Base-by-base conservation (phyloP, 805 yeast species). In the Saccharomyces jurei region DNA sequence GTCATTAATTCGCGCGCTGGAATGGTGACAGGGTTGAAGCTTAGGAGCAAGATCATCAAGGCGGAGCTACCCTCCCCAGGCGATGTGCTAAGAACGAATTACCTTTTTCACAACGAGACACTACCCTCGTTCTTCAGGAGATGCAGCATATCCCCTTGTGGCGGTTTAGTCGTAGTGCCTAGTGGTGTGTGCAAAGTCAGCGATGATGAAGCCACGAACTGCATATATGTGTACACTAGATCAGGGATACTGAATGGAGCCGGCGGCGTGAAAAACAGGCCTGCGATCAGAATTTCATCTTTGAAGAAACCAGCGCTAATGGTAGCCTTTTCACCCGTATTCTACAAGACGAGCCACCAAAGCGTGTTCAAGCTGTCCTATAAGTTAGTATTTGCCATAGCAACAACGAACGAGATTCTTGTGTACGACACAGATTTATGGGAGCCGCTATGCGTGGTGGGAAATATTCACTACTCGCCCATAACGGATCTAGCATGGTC, bases 401-500 rank as follows among this genome's bases (percentile, higher is more conserved):
- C 97, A 0, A 91, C 97, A 0, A 90, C 88, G 54, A 96, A 89
- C 66, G 79, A 91, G 13, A 86, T 94, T 11, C 64, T 86, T 8
- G 72, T 94, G 1, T 94, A 88, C 70, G 96, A 89, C 60, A 92
- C 98, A 0, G 87, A 84, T 58, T 75, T 77, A 31, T 63, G 75
- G 27, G 69, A 77, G 54, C 96, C 97, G 2, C 63, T 94, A 25
- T 94, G 91, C 4, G 72, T 81, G 13, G 85, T 86, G 2, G 78
- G 87, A 0, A 89, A 89, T 62, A 74, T 94, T 51, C 99, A 94
- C 66, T 91, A 91, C 64, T 84, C 95, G 2, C 82, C 94, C 1
- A 77, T 94, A 32, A 91, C 99, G 0, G 99, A 94, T 67, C 64
- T 92, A 50, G 72, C 85, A 8, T 94, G 99, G 99, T 78, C 87